These are phyloP conservation scores for Ceratobasidium sp. DNA, from an alignment of 1,284 basidiomycete species.

Conservation along the genomic window DNA sequence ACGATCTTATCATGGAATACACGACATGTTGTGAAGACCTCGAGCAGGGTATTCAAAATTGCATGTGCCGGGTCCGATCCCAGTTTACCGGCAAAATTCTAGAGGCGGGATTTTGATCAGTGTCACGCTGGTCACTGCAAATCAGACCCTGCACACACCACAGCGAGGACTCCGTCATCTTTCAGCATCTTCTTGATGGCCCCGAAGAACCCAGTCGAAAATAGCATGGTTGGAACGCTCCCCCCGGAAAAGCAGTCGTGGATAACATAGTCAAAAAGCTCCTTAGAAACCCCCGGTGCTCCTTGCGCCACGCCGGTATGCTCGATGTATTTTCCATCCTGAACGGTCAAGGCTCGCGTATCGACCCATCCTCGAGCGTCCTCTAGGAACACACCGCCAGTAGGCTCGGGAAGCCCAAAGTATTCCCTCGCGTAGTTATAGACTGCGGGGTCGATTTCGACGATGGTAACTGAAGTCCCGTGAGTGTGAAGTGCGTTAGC, in stretches of 20 bases:
- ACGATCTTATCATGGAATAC: conserved; percentile 77
- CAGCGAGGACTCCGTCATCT: conserved; percentile 78
- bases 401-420: conserved; percentile 76
- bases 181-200: conserved; percentile 72
- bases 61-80: conserved; percentile 71
- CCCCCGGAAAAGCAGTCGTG: conserved; percentile 96
- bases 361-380: conserved; percentile 78
- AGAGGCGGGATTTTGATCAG: conserved; percentile 24
- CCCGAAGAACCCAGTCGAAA: conserved; percentile 83
- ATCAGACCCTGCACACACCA: conserved; percentile 62
- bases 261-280: conserved; percentile 78
- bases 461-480: conserved; percentile 72
- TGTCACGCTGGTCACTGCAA: conserved; percentile 13
- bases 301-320: not conserved
- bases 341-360: conserved; percentile 53
- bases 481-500: conserved; percentile 77
- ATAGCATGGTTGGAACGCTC: conserved; percentile 82
- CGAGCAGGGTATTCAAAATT: conserved; percentile 73
- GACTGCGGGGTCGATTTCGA: conserved; percentile 90
- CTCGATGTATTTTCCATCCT: conserved; percentile 28
- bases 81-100: conserved; percentile 80
- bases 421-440: conserved; percentile 81
- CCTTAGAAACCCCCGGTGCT: conserved; percentile 9
- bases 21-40: conserved; percentile 78
- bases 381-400: conserved; percentile 68